Evolutionary conservation across 1,284 basidiomycete genomes (phyloP).

Genomic region (Meira miltonrushii): DNA sequence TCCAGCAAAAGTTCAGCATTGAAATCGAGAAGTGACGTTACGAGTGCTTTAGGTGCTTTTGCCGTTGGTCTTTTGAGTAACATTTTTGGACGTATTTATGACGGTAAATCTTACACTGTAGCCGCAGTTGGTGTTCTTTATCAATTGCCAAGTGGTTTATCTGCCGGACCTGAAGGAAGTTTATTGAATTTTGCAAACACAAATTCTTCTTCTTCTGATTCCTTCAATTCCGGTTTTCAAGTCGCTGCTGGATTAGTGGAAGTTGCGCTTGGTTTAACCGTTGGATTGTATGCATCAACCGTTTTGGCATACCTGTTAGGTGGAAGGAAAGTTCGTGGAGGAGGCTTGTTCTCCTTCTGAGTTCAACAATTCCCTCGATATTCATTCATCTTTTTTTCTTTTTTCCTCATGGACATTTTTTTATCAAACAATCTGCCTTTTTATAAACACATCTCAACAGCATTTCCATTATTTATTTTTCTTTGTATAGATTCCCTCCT

Average conservation of each 20-base stretch:
- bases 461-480: neutral
- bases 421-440: neutral
- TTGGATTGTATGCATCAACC: constrained; percentile 47
- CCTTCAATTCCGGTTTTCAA: constrained; percentile 23
- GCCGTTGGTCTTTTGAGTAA: constrained; percentile 78
- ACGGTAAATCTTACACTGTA: constrained; percentile 71
- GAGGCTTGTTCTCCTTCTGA: constrained; percentile 46
- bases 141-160: constrained; percentile 80
- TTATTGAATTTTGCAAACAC: constrained; percentile 65
- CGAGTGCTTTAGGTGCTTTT: constrained; percentile 62
- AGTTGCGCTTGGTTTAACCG: constrained; percentile 47
- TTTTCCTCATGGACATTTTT: neutral
- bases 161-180: constrained; percentile 58
- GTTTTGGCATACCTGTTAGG: constrained; percentile 43
- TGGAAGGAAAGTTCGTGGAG: constrained; percentile 35
- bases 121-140: constrained; percentile 65
- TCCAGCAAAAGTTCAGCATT: constrained; percentile 24
- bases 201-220: constrained; percentile 6
- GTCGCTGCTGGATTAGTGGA: constrained; percentile 37
- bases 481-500: neutral
- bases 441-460: neutral
- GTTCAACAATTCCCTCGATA: neutral
- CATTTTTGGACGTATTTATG: constrained; percentile 72
- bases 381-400: neutral
- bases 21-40: constrained; percentile 36